Evolutionary conservation across 2,329 filamentous ascomycete genomes (phyloP).

Genomic region (Fusarium mangiferae): DNA sequence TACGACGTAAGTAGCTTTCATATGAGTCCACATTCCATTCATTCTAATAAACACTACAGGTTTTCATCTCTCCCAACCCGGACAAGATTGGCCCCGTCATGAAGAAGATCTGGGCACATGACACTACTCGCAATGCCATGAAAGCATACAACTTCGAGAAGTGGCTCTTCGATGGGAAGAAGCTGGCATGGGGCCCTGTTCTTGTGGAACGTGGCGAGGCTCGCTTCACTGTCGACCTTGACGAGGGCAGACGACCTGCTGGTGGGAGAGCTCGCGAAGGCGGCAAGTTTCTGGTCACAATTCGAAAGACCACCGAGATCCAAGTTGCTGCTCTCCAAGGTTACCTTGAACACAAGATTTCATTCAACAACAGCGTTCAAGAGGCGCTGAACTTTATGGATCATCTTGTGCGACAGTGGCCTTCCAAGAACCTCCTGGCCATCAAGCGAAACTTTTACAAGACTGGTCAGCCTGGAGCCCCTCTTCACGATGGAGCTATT

Average conservation of each 20-base stretch:
- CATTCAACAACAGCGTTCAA: conserved; percentile 74
- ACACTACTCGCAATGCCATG: conserved; percentile 66
- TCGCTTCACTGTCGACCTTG: conserved; percentile 75
- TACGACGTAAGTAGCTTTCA: conserved; percentile 78
- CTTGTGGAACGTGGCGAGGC: conserved; percentile 59
- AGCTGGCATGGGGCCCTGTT: conserved; percentile 78
- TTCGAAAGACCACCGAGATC: conserved; percentile 74
- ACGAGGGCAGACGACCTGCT: conserved; percentile 67
- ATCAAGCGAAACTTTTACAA: conserved; percentile 89
- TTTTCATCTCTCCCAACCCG: conserved; percentile 70
- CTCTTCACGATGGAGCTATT: conserved; percentile 67
- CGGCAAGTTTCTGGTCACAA: conserved; percentile 68
- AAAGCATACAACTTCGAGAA: conserved; percentile 54
- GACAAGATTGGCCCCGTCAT: conserved; percentile 73
- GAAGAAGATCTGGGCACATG: conserved; percentile 80
- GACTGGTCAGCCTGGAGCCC: conserved; percentile 56
- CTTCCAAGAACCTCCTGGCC: conserved; percentile 71
- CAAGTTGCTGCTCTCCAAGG: conserved; percentile 72
- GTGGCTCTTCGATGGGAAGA: conserved; percentile 85
- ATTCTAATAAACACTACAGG: conserved; percentile 54
- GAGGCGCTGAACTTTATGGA: conserved; percentile 92
- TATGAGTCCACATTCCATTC: neutral
- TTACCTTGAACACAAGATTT: conserved; percentile 71
- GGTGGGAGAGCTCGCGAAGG: conserved; percentile 46
- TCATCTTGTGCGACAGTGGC: conserved; percentile 84